These are phyloP conservation scores for Naganishia vaughanmartiniae DNA, from an alignment of 768 basidiomycete species.

Conservation along the genomic window DNA sequence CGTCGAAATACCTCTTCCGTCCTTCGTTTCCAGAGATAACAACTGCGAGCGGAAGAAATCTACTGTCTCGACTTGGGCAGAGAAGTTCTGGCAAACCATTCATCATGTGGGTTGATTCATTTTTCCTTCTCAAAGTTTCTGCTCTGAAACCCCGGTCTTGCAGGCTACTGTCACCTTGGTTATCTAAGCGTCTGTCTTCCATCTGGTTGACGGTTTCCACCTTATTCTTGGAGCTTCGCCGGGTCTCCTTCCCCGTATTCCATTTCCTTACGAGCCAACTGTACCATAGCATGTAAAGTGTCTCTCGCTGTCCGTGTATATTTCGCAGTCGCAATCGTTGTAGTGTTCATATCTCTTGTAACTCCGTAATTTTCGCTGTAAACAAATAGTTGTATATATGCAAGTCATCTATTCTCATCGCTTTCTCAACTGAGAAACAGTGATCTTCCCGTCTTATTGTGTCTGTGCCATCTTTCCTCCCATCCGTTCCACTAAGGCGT, in stretches of 20 bases:
- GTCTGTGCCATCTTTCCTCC: neutral
- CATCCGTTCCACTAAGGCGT: neutral
- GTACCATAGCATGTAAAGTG: neutral
- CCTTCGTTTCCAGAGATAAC: neutral
- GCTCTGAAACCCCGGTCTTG: neutral
- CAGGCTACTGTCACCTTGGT: conserved; percentile 14
- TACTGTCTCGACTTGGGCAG: conserved; percentile 16
- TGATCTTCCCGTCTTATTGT: no score
- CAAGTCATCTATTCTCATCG: neutral
- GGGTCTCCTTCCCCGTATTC: no score
- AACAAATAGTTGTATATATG: neutral
- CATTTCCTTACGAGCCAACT: neutral
- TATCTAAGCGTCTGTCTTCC: neutral
- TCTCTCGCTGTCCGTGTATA: neutral
- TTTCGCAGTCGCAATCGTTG: neutral
- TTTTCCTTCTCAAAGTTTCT: no score
- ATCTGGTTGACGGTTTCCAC: no score
- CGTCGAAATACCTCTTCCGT: conserved; percentile 13
- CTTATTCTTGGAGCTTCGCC: neutral
- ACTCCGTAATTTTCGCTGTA: neutral
- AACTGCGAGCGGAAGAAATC: conserved; percentile 1
- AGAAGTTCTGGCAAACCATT: conserved; percentile 20
- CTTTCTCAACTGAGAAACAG: no score
- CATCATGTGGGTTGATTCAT: conserved; percentile 1
- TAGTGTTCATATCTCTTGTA: neutral